Base-by-base conservation (phyloP, 2,329 filamentous ascomycete species). In the Paramyrothecium sp. region DNA sequence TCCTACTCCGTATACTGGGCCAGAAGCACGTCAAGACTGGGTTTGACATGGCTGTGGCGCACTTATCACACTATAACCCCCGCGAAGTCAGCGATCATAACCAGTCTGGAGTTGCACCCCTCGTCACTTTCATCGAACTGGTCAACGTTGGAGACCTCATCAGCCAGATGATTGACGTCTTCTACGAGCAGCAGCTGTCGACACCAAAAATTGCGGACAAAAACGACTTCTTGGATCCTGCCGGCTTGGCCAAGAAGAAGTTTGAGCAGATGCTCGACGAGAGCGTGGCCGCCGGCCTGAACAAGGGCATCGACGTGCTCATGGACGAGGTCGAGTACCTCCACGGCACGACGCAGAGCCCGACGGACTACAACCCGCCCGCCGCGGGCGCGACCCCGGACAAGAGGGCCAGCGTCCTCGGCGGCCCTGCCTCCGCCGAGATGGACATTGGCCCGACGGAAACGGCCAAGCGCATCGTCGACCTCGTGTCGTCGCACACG, bases 261-360 rank as follows among this genome's bases (percentile, higher is more conserved):
- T 99, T 98, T 67, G 95, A 99, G 79, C 93, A 97, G 70, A 97
- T 97, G 90, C 87, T 99, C 2, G 95, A 99, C 69, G 95, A 98
- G 75, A 91, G 91, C 59, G 95, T 99, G 8, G 95, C 95, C 3
- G 92, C 94, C 10, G 96, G 96, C 1, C 79, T 99, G 61, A 97
- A 97, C 74, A 97, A 96, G 77, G 95, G 95, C 62, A 98, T 99
- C 61, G 94, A 99, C 69, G 95, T 97, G 57, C 84, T 99, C 48
- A 98, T 99, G 90, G 92, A 96, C 66, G 95, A 99, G 76, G 93
- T 98, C 26, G 95, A 99, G 72, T 97, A 96, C 70, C 84, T 99
- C 38, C 92, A 92, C 66, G 92, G 91, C 19, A 97, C 93, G 0
- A 91, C 89, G 3, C 95, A 99, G 71, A 78, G 83, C 22, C 89